phyloP scores from a whole-genome alignment of 2,329 filamentous ascomycete genomes.

The Microdochium nivale region DNA sequence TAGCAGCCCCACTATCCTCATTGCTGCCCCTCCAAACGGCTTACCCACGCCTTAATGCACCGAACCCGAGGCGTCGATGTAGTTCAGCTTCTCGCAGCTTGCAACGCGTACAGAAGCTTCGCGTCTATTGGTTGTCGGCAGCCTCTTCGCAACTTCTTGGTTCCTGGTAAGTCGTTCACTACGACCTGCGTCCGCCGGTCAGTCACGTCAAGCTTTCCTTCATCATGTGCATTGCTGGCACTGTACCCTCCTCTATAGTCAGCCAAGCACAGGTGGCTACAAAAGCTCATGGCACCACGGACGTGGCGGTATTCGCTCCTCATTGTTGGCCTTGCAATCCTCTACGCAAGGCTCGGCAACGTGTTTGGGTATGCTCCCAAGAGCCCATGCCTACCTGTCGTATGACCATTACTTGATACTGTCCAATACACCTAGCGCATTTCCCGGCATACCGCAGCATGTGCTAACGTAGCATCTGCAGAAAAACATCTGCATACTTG shows the following conservation, averaged over 20 bases:
- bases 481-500: constrained; percentile 1
- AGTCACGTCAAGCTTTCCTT: no score
- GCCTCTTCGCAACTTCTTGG: no score
- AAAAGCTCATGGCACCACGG: not conserved
- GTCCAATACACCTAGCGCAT: no score
- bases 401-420: not conserved
- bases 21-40: not conserved
- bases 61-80: not conserved
- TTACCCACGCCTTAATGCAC: not conserved
- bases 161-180: no score
- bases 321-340: not conserved
- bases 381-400: not conserved
- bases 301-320: not conserved
- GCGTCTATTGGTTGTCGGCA: no score
- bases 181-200: no score
- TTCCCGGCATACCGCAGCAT: not conserved
- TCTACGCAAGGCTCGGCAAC: not conserved
- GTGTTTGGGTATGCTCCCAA: not conserved
- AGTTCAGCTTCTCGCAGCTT: no score
- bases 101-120: no score
- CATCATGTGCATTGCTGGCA: no score
- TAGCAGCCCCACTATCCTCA: not conserved
- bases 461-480: not conserved
- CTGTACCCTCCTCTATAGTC: no score
- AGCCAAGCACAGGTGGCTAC: no score